Evolutionary conservation across 2,329 filamentous ascomycete species (phyloP), one percentile per base, ranked within the genome.

Genomic region (Diaporthe eres): DNA sequence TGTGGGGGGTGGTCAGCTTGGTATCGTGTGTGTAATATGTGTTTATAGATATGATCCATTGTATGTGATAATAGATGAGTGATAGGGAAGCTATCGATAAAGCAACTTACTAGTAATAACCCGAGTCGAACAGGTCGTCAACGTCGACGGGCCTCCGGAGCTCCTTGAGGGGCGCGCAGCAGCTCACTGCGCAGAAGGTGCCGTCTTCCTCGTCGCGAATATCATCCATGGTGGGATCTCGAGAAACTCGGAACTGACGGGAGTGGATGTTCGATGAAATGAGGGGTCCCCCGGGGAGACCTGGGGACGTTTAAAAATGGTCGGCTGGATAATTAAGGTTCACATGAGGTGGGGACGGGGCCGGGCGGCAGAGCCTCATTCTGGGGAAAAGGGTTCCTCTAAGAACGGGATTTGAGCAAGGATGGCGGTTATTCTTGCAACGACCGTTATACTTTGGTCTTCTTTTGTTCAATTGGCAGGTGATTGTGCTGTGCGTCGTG

Each of bases 61-160:
- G 55, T 37, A 12, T 49, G 31, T 13, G 12, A 25, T 15, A 31
- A 19, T 8, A 15, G 4, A 7, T 60, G 31, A 25, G 8, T 65
- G 37, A 25, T 19, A 17, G 49, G 10, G 22, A 13, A n/a, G 13
- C 4, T 10, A 1, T 13, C 22, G 25, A 4, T 22, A 3, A 2
- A 2, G 31, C 31, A 19, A 51, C 25, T 28, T 72, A 85, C 80
- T 67, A 75, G 74, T 74, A 74, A 10, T 71, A 77, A 2, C 74
- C 76, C 34, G 60, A 57, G 39, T 74, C 71, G 57, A 75, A 75
- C 10, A 74, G 71, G 39, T 86, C 83, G 72, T 84, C 84, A 31
- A 89, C 83, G 55, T 88, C 85, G 74, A 90, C 82, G 13, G 89
- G 88, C 39, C 80, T 80, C 13, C 80, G 80, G 63, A 89, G 79